Evolutionary conservation across 805 yeast genomes (phyloP), one percentile per base, ranked within the genome.

Genomic region (Saccharomyces eubayanus): DNA sequence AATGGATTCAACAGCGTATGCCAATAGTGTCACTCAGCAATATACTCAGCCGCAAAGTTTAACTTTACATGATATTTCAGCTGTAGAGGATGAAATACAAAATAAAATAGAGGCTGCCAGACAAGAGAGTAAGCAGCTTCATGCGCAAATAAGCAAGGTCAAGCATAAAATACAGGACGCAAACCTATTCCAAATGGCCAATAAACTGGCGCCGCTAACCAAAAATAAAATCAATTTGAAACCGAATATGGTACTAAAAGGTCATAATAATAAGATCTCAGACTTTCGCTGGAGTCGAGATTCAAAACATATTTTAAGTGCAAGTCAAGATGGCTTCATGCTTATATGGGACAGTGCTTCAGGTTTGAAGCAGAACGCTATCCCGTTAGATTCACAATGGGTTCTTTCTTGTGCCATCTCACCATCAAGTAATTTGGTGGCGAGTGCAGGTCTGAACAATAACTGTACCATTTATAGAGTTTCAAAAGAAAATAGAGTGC

Each of bases 271-370:
- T 64, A 89, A 90, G 64, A 78, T 90, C 21, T 77, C 84, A 8
- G 81, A 82, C 54, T 72, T 87, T 54, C 74, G 81, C 51, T 87
- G 96, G 95, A 77, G 82, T 52, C 66, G 74, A 0, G 84, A 84
- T 63, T 78, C 87, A n/a, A 68, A 71, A 47, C 77, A 76, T 47
- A 63, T 90, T 2, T 68, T 89, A 8, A 80, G 89, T 50, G 89
- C 89, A 0, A 84, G 92, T 28, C 96, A 88, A 65, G 97, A 91
- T 69, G 96, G 96, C 1, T 86, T 81, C 63, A 74, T 89, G 74
- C 74, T 91, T 41, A 69, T 88, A 21, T 91, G 97, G 97, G 92
- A 90, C 66, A 77, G 89, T 0, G 72, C 77, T 3, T 79, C 88
- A 0, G 91, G 90, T 2, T 72, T 79, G 57, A 91, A 90, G 63